Conservation (phyloP, 306 rosid genomes). For the Macrotyloma uniflorum region DNA sequence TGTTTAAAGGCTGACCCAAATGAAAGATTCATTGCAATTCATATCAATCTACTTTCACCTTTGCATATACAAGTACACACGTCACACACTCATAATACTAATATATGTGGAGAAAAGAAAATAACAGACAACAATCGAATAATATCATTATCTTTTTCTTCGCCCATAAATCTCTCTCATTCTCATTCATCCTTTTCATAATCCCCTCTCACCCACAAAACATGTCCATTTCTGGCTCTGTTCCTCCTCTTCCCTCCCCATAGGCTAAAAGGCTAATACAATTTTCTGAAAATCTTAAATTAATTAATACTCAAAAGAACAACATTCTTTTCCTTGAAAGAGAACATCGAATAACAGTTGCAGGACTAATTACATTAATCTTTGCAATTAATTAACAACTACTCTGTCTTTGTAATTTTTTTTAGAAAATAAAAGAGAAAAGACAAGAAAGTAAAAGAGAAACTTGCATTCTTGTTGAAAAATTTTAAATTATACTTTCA, state of each 20-base stretch:
- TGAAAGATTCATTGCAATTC: constrained; percentile 33
- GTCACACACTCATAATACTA: constrained; percentile 37
- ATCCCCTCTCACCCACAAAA: background rate
- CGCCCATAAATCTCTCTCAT: background rate
- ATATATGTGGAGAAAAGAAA: background rate
- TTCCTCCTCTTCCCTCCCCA: constrained; percentile 14
- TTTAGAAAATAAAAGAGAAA: background rate
- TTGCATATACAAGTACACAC: constrained; percentile 34
- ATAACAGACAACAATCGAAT: constrained; percentile 53
- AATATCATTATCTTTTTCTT: constrained; percentile 51
- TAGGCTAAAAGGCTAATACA: constrained; percentile 12
- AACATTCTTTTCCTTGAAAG: constrained; percentile 30
- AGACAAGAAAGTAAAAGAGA: background rate
- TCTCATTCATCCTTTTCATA: constrained; percentile 1
- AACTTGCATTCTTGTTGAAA: constrained; percentile 28
- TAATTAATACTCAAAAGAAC: too few relatives aligned
- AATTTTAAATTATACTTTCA: constrained; percentile 7
- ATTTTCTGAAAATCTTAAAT: constrained; percentile 27
- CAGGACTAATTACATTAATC: background rate
- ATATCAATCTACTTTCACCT: constrained; percentile 32
- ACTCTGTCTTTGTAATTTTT: background rate
- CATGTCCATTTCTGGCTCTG: constrained; percentile 20
- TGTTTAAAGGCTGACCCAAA: constrained; percentile 33
- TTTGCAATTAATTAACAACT: background rate
- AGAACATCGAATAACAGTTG: background rate